These are phyloP conservation scores for Eucalyptus curtisii DNA, from an alignment of 345 rosid species.

Conservation along the genomic window DNA sequence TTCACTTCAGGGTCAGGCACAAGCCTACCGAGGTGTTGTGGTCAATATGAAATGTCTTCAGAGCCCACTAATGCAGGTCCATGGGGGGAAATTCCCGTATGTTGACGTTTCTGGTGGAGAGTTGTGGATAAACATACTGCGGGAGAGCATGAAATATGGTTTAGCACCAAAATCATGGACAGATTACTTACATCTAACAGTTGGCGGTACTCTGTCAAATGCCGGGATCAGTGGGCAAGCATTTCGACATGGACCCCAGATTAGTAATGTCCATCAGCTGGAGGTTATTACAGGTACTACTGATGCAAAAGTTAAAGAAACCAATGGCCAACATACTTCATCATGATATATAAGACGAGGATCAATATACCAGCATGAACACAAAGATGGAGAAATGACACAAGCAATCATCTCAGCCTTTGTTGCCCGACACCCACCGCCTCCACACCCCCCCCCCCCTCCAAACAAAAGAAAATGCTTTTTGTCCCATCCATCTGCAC, in stretches of 20 bases:
- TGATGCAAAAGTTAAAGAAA: not conserved
- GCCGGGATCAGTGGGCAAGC: conserved; percentile 97
- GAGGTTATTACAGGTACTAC: conserved; percentile 85
- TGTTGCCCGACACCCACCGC: not conserved
- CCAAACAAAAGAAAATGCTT: not conserved
- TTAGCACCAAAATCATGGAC: conserved; percentile 95
- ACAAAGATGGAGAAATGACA: not conserved
- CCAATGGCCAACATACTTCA: not conserved
- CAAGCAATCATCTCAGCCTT: not conserved
- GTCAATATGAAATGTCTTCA: conserved; percentile 71
- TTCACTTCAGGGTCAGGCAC: conserved; percentile 84
- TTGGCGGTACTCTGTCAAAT: conserved; percentile 92
- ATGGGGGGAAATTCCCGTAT: conserved; percentile 28
- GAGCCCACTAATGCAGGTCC: conserved; percentile 27
- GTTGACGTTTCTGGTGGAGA: conserved; percentile 89
- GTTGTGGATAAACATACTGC: conserved; percentile 84
- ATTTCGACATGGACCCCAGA: conserved; percentile 91
- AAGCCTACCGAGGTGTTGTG: conserved; percentile 63
- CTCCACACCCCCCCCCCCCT: not conserved
- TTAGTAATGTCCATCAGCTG: conserved; percentile 85
- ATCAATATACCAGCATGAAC: not conserved
- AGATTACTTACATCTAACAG: conserved; percentile 83
- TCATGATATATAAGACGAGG: not conserved
- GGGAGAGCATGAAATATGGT: conserved; percentile 55
- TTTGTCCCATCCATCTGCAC: conserved; percentile 6